Conservation (phyloP, 352 stramenopile species). For the Phytophthora vignae region DNA sequence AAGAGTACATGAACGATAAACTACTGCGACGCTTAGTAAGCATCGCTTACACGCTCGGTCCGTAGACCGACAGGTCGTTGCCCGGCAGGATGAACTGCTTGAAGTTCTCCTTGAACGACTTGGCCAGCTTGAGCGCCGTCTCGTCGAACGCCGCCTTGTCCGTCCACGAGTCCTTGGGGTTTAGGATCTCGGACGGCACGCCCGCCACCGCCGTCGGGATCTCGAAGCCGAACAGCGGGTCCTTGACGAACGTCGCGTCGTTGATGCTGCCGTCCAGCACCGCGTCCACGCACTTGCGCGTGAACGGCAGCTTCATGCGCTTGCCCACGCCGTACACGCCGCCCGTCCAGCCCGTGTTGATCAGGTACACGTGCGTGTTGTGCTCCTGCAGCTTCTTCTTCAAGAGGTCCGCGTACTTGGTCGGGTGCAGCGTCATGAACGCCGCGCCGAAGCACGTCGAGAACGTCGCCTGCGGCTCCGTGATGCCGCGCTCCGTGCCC, state of each 20-base stretch:
- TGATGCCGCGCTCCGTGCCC: constrained; percentile 97
- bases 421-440: constrained; percentile 98
- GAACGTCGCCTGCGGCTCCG: constrained; percentile 96
- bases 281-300: constrained; percentile 79
- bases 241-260: constrained; percentile 67
- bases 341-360: constrained; percentile 98
- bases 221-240: constrained; percentile 79
- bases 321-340: constrained; percentile 96
- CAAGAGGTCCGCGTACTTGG: constrained; percentile 96
- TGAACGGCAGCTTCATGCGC: constrained; percentile 96
- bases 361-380: constrained; percentile 94
- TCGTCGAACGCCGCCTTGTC: constrained; percentile 85
- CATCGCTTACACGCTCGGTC: constrained; percentile 51
- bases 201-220: constrained; percentile 69
- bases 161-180: constrained; percentile 77
- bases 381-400: constrained; percentile 97
- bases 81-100: constrained; percentile 84
- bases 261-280: constrained; percentile 79
- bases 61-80: constrained; percentile 77
- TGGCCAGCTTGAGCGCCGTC: constrained; percentile 77
- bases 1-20: no score
- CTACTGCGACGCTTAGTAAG: no score
- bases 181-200: constrained; percentile 80
- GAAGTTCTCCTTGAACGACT: constrained; percentile 86
- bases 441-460: constrained; percentile 97